Evolutionary conservation across 805 yeast genomes (phyloP), one percentile per base, ranked within the genome.

Genomic region (Myxozyma lipomycoides): DNA sequence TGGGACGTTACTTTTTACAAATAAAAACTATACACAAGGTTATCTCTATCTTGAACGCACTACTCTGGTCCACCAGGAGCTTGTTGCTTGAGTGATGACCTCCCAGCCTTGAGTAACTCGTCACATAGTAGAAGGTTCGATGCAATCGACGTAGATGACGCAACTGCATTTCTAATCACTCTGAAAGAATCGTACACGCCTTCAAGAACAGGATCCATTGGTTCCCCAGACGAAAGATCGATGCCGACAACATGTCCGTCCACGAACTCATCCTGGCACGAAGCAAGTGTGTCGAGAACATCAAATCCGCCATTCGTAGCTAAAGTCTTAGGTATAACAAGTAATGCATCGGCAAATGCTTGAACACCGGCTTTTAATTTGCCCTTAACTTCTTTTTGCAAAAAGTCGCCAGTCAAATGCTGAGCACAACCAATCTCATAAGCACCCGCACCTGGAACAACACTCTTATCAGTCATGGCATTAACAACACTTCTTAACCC

Each of bases 371-470:
- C 81, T 70, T 89, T 86, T 56, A 81, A 78, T 69, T 86, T 85
- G 51, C 98, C 98, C 68, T 84, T 86, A 45, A 81, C 78, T 49
- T 81, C 77, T 41, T 79, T 66, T 58, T 78, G 78, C 45, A 79
- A 74, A 61, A 76, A 70, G 51, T 76, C 74, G 52, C 71, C 72
- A 49, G 73, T 70, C 58, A 89, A 73, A 64, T 86, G 78, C 62
- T 81, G 77, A 46, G 88, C 78, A 52, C 91, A 87, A 48, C 95
- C 83, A 64, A 93, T 74, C 73, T 83, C 95, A 70, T 85, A 93
- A 1, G 98, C 93, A 50, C 99, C 99, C 1, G 93, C 99, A 56
- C 99, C 99, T 4, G 98, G 96, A 41, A 93, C 83, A 37, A 93
- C 82, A 38, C 84, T 71, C 61, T 81, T 78, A 68, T 93, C 99